Base-by-base conservation (phyloP, 2,329 filamentous ascomycete species). In the Raffaelea ambrosiae region DNA sequence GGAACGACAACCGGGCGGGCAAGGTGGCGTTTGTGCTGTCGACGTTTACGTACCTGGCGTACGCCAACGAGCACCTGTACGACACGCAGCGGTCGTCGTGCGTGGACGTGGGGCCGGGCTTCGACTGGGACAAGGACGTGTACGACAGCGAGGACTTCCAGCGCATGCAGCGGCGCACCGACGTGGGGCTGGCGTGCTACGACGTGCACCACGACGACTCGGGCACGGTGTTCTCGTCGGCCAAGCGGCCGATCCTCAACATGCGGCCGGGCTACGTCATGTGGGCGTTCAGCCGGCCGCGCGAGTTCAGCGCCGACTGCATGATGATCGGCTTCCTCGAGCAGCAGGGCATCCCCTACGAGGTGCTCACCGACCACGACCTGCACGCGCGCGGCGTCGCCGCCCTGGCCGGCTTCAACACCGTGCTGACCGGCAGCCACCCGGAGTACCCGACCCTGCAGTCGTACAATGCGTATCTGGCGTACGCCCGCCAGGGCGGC, bases 181-280 rank as follows among this genome's bases (percentile, higher is more conserved):
- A 67, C 48, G 55, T 67, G 3, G 66, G 66, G n/a, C 57, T 66
- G n/a, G 63, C 64, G 1, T 49, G 56, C 18, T 68, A 68, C 51
- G 66, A 68, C 43, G 51, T 57, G 18, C 65, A 68, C 47, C 59
- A 51, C 20, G 65, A 68, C 47, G 62, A 60, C 21, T 64, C 65
- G 2, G 61, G 62, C 16, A 55, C 55, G 7, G 55, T 57, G n/a
- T 63, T 52, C 49, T 63, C 61, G 7, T 58, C 59, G 8, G 46
- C 59, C 1, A 59, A 59, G 43, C 55, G 65, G 16, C 63, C 64
- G 0, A 61, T 68, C n/a, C 54, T 67, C 21, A 67, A 68, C 41
- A 42, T 66, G 20, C 56, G 65, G 8, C 65, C 65, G 0, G 62
- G 56, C 35, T 67, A 65, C 22, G 46, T 63, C 23, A 57, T 61